Evolutionary conservation across 768 basidiomycete genomes (phyloP).

Genomic region (Paxillus rubicundulus): DNA sequence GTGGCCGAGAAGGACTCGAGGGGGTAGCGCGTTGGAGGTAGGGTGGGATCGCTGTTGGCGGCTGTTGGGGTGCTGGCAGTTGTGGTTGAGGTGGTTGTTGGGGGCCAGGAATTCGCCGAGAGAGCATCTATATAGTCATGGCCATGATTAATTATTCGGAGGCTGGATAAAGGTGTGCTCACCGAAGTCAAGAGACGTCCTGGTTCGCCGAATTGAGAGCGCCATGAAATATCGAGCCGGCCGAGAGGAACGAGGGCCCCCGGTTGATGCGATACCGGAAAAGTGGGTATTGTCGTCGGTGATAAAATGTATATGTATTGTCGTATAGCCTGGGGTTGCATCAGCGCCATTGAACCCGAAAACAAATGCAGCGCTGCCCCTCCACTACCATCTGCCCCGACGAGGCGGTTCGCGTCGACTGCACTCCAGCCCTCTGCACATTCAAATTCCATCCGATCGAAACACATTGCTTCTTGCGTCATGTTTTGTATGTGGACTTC

Average conservation of each 20-base stretch:
- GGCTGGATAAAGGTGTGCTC: conserved; percentile 14
- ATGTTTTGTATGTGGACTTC: conserved; percentile 93
- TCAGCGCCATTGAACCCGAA: conserved; percentile 60
- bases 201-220: conserved; percentile 80
- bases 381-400: conserved; percentile 6
- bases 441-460: conserved; percentile 80
- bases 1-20: conserved; percentile 47
- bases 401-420: conserved; percentile 50
- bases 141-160: background rate
- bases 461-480: conserved; percentile 71
- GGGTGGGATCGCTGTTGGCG: conserved; percentile 70
- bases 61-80: conserved; percentile 34
- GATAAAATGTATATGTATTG: conserved; percentile 86
- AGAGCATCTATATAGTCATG: conserved; percentile 52
- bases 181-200: conserved; percentile 84
- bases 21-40: conserved; percentile 63
- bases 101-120: conserved; percentile 69
- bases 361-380: conserved; percentile 41
- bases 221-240: conserved; percentile 87
- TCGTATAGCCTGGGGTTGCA: conserved; percentile 81
- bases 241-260: conserved; percentile 79
- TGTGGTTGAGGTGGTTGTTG: conserved; percentile 26
- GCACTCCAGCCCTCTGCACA: conserved; percentile 65
- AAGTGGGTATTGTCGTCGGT: conserved; percentile 43
- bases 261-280: conserved; percentile 52